Conservation (phyloP, 345 rosid genomes). For the Combretum micranthum region DNA sequence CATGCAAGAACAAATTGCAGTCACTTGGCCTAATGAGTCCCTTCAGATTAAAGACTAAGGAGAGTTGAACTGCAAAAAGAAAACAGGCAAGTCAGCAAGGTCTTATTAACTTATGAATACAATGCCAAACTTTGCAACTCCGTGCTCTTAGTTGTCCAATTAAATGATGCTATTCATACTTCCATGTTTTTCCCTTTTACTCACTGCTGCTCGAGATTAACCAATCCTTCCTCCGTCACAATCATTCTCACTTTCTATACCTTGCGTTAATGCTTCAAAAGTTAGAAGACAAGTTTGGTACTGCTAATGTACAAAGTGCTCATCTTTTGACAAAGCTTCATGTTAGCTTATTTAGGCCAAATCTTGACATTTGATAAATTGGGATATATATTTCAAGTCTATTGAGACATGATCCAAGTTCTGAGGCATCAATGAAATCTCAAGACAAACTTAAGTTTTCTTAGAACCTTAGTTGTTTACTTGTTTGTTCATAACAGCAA, state of each 20-base stretch:
- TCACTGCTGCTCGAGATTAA: too few species aligned
- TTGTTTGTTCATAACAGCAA: background rate
- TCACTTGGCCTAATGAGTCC: constrained; percentile 58
- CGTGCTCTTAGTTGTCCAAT: too few species aligned
- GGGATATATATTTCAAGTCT: too few species aligned
- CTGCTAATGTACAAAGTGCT: constrained; percentile 28
- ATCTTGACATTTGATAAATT: too few species aligned
- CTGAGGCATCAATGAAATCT: too few species aligned
- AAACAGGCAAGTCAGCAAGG: constrained; percentile 51
- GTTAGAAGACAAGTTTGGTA: constrained; percentile 79
- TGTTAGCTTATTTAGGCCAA: constrained; percentile 12
- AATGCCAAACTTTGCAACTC: too few species aligned
- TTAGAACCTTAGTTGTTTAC: too few species aligned
- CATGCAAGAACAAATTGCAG: constrained; percentile 50
- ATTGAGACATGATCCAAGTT: too few species aligned
- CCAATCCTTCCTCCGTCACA: too few species aligned
- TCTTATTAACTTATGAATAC: background rate
- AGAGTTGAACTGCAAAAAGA: constrained; percentile 75
- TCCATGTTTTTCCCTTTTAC: background rate
- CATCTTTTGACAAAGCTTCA: constrained; percentile 40
- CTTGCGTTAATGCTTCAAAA: constrained; percentile 29
- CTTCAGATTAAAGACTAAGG: constrained; percentile 67
- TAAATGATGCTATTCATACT: too few species aligned
- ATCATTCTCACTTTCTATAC: constrained; percentile 1
- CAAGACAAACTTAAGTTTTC: too few species aligned